phyloP scores from a whole-genome alignment of 1,139 yeast species.

The Candida sanyaensis region DNA sequence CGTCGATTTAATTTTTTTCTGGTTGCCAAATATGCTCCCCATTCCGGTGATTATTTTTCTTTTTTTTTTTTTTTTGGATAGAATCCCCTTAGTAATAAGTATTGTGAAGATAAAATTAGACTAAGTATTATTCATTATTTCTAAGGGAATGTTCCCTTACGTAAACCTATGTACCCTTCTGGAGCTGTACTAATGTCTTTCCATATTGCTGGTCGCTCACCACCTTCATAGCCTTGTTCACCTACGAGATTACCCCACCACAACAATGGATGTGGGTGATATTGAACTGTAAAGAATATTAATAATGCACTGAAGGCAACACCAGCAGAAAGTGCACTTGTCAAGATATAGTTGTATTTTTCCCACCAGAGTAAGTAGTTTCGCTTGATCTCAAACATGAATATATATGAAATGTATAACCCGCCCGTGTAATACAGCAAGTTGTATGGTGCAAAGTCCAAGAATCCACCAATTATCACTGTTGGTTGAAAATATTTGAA shows the following conservation, averaged over 20 bases:
- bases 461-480: conserved; percentile 48
- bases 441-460: conserved; percentile 56
- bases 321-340: conserved; percentile 61
- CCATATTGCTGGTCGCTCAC: conserved; percentile 27
- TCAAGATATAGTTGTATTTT: conserved; percentile 61
- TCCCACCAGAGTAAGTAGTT: conserved; percentile 61
- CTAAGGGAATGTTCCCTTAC: conserved; percentile 40
- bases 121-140: too few species aligned
- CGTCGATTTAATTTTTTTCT: background rate
- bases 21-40: too few species aligned
- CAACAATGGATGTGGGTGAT: conserved; percentile 32
- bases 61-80: background rate
- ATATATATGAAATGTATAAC: conserved; percentile 45
- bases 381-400: conserved; percentile 54
- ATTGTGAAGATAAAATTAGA: too few species aligned
- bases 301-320: conserved; percentile 58
- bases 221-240: conserved; percentile 50
- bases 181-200: conserved; percentile 35
- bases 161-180: conserved; percentile 46
- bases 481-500: conserved; percentile 48
- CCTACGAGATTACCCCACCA: conserved; percentile 66
- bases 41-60: background rate
- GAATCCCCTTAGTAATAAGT: too few species aligned
- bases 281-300: conserved; percentile 59
- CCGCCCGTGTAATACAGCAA: conserved; percentile 57